Evolutionary conservation across 768 basidiomycete species (phyloP).

Genomic region (Postia placenta): DNA sequence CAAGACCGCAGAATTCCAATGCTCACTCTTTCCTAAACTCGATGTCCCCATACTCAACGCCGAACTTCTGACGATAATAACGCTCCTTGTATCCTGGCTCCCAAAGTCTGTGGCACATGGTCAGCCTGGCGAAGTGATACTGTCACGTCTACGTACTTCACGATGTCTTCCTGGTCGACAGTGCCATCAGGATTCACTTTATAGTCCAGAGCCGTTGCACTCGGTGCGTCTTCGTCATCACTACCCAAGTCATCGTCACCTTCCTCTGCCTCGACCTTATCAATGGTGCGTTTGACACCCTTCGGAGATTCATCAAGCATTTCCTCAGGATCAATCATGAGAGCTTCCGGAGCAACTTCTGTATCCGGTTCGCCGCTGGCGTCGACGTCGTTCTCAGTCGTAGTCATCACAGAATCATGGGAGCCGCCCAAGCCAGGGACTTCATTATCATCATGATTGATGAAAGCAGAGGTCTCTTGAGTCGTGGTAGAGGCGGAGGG

Average conservation of each 20-base stretch:
- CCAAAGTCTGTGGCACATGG: slow-evolving; percentile 59
- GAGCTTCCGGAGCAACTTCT: slow-evolving; percentile 11
- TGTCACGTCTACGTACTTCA: slow-evolving; percentile 55
- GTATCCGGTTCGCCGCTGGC: slow-evolving; percentile 10
- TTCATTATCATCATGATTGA: slow-evolving; percentile 14
- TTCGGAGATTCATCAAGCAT: slow-evolving; percentile 24
- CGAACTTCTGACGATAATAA: slow-evolving; percentile 94
- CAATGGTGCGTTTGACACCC: slow-evolving; percentile 41
- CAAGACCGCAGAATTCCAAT: background rate
- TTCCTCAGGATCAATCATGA: slow-evolving; percentile 22
- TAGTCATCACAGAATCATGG: slow-evolving; percentile 1
- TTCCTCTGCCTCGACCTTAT: slow-evolving; percentile 39
- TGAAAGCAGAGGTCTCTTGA: slow-evolving; percentile 1
- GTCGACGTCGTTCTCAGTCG: slow-evolving; percentile 10
- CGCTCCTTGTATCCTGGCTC: slow-evolving; percentile 94
- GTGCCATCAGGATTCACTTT: slow-evolving; percentile 89
- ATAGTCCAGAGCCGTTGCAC: slow-evolving; percentile 42
- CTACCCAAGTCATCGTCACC: slow-evolving; percentile 28
- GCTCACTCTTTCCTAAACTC: slow-evolving; percentile 72
- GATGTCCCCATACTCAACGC: slow-evolving; percentile 58
- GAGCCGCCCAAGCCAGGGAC: slow-evolving; percentile 20
- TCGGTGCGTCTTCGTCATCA: slow-evolving; percentile 40
- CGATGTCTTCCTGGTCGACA: slow-evolving; percentile 89
- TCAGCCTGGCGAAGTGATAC: background rate
- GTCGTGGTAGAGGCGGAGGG: background rate